phyloP scores from a whole-genome alignment of 2,329 filamentous ascomycete species.

The Pseudocercospora fijiensis region DNA sequence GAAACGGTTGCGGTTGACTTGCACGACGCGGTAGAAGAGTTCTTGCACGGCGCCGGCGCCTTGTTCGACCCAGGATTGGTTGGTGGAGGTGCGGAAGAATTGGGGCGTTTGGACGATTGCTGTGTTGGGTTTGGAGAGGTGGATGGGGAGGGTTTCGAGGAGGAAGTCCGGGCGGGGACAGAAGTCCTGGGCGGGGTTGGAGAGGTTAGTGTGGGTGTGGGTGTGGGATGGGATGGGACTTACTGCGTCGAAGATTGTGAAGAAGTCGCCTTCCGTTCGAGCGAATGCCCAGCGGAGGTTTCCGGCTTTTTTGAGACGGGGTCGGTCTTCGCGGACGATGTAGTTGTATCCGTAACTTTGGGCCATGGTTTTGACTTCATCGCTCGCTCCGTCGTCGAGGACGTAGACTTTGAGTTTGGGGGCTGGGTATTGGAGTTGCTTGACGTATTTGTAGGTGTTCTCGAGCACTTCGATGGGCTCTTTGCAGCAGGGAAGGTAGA shows the following conservation, averaged over 20 bases:
- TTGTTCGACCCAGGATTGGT: constrained; percentile 49
- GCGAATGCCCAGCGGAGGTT: constrained; percentile 47
- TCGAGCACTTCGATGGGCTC: constrained; percentile 45
- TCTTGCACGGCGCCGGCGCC: constrained; percentile 47
- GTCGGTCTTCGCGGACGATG: constrained; percentile 45
- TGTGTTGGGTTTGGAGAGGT: constrained; percentile 42
- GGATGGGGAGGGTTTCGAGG: constrained; percentile 43
- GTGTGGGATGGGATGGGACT: background rate
- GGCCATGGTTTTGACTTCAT: constrained; percentile 38
- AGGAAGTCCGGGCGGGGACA: constrained; percentile 46
- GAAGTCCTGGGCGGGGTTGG: constrained; percentile 35
- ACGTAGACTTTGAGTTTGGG: constrained; percentile 43
- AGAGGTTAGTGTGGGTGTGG: background rate
- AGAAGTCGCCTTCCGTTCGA: constrained; percentile 43
- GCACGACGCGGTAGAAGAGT: constrained; percentile 47
- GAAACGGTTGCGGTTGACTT: constrained; percentile 45
- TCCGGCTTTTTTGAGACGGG: constrained; percentile 46
- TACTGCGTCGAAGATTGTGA: constrained; percentile 45
- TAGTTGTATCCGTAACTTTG: constrained; percentile 43
- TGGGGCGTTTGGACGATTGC: constrained; percentile 47
- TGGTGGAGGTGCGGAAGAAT: constrained; percentile 43
- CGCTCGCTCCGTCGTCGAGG: constrained; percentile 43
- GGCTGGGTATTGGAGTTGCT: constrained; percentile 41
- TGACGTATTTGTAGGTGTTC: constrained; percentile 42
- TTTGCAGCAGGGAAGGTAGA: constrained; percentile 46